Evolutionary conservation across 176 grass and related monocot genomes (phyloP).

Genomic region (Carex parvula): DNA sequence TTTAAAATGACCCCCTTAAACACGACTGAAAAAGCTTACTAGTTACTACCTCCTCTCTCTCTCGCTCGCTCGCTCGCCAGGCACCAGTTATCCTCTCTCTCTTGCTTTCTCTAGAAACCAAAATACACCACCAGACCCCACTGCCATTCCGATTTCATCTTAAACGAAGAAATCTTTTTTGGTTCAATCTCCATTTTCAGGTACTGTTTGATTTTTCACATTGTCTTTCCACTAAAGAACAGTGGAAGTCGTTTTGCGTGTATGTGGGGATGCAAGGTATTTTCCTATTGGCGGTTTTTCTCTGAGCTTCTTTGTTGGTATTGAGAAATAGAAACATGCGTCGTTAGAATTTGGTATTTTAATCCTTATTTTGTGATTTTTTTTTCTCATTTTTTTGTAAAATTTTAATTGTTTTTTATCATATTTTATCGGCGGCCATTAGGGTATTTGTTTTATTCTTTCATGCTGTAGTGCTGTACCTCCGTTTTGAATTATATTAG

Average conservation of each 20-base stretch:
- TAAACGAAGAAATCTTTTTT: background rate
- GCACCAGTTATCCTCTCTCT: background rate
- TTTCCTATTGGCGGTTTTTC: background rate
- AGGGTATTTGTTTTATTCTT: background rate
- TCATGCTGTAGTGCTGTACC: background rate
- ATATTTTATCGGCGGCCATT: background rate
- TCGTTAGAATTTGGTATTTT: background rate
- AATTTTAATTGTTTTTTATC: background rate
- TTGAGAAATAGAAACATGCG: background rate
- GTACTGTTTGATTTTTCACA: background rate
- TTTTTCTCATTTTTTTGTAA: background rate
- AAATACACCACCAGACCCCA: background rate
- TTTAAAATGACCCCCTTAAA: background rate
- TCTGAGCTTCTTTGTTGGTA: background rate
- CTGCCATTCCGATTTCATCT: background rate
- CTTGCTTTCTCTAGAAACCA: background rate
- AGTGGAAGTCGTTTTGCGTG: background rate
- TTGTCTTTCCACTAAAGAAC: no score
- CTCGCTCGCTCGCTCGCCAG: background rate
- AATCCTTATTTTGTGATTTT: background rate
- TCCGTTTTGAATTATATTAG: background rate
- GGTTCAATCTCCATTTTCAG: constrained; percentile 12
- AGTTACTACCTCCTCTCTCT: background rate
- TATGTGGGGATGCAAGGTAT: background rate
- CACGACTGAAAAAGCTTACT: background rate